Conservation (phyloP, 306 rosid genomes). For the Ochetophila trinervis region DNA sequence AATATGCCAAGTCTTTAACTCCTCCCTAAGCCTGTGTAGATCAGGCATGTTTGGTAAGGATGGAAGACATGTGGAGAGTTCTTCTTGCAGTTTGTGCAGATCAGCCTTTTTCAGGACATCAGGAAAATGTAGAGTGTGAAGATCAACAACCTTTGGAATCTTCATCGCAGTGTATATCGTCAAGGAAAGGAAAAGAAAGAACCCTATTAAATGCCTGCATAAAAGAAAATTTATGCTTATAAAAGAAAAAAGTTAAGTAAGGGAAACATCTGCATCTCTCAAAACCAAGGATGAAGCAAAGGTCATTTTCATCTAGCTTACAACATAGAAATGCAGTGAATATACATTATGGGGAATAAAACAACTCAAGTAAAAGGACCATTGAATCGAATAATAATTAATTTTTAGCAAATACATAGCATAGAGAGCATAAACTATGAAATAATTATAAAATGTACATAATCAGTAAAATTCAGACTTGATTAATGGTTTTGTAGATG, state of each 20-base stretch:
- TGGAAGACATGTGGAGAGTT: slow-evolving; percentile 75
- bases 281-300: neutral
- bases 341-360: neutral
- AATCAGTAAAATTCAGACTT: no score
- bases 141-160: slow-evolving; percentile 78
- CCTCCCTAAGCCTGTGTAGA: slow-evolving; percentile 59
- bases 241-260: neutral
- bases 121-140: slow-evolving; percentile 63
- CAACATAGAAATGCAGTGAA: neutral
- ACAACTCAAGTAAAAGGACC: neutral
- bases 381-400: no score
- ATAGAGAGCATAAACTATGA: neutral
- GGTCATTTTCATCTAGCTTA: neutral
- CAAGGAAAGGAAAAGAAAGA: slow-evolving; percentile 83
- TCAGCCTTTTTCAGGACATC: slow-evolving; percentile 66
- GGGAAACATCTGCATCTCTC: neutral
- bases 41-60: slow-evolving; percentile 62
- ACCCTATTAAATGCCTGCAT: slow-evolving; percentile 94
- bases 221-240: neutral
- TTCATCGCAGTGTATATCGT: slow-evolving; percentile 85
- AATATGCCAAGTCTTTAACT: slow-evolving; percentile 68
- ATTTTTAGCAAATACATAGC: no score
- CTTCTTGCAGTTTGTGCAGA: slow-evolving; percentile 67
- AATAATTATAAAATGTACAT: no score
- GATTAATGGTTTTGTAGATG: no score